phyloP scores from a whole-genome alignment of 225 moss, liverwort and hornwort genomes.

The Bryoerythrophyllum caledonicum region DNA sequence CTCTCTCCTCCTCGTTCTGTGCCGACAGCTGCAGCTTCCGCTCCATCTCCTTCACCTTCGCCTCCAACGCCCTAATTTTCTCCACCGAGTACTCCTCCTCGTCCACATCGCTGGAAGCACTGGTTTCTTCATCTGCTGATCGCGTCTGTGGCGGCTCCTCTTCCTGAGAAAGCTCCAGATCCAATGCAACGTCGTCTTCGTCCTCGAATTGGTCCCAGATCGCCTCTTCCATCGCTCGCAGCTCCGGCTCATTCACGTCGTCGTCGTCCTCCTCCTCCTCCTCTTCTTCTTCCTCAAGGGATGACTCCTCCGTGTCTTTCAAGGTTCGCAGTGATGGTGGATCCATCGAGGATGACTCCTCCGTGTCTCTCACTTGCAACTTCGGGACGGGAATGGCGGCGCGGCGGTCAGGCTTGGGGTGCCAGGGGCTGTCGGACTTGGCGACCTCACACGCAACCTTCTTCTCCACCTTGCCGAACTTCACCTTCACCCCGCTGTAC shows the following conservation, averaged over 20 bases:
- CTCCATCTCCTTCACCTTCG: constrained; percentile 66
- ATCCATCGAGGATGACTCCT: neutral
- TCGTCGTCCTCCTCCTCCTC: constrained; percentile 28
- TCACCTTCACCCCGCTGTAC: constrained; percentile 51
- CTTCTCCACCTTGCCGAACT: constrained; percentile 87
- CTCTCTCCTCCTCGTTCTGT: constrained; percentile 40
- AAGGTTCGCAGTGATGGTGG: constrained; percentile 26
- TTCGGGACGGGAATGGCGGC: constrained; percentile 44
- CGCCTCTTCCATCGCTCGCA: constrained; percentile 60
- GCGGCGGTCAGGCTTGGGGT: constrained; percentile 40
- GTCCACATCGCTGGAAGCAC: constrained; percentile 25
- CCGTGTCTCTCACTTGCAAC: constrained; percentile 59
- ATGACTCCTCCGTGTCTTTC: constrained; percentile 35
- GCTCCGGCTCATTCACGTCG: constrained; percentile 35
- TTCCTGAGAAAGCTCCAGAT: constrained; percentile 64
- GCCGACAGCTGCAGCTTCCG: constrained; percentile 42
- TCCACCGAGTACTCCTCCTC: constrained; percentile 37
- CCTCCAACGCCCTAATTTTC: constrained; percentile 72
- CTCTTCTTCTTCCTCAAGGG: constrained; percentile 14
- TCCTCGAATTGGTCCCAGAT: constrained; percentile 85
- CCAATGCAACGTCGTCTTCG: constrained; percentile 77
- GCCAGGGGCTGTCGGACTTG: constrained; percentile 66
- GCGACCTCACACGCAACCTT: constrained; percentile 73
- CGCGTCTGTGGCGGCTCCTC: constrained; percentile 24
- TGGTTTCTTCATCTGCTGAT: constrained; percentile 18